phyloP scores from a whole-genome alignment of 352 stramenopile genomes.

The Peronospora farinosa region DNA sequence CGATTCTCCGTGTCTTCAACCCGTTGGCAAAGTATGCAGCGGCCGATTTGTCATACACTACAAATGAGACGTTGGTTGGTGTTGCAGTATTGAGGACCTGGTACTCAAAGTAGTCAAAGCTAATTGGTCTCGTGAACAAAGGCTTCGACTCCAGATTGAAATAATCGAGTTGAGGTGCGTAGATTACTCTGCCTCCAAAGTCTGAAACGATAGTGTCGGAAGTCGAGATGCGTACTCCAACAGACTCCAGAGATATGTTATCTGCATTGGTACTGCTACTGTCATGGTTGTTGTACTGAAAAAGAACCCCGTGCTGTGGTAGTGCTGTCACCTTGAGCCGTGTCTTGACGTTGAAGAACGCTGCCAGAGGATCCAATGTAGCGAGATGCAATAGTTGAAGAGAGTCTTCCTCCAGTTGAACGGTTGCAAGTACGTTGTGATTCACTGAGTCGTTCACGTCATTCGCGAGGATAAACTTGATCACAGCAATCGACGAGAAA shows the following conservation, averaged over 20 bases:
- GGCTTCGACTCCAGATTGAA: constrained; percentile 30
- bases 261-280: background rate
- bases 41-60: constrained; percentile 11
- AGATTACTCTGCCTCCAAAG: constrained; percentile 31
- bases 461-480: constrained; percentile 28
- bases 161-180: constrained; percentile 45
- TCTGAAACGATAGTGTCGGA: constrained; percentile 22
- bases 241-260: constrained; percentile 5
- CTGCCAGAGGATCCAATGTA: constrained; percentile 37
- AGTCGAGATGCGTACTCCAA: constrained; percentile 19
- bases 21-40: constrained; percentile 11
- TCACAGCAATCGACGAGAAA: constrained; percentile 21
- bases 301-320: constrained; percentile 42
- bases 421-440: constrained; percentile 7
- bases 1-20: constrained; percentile 25
- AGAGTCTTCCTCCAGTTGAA: constrained; percentile 56
- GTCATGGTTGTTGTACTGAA: constrained; percentile 33
- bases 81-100: constrained; percentile 13
- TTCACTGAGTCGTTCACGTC: constrained; percentile 3
- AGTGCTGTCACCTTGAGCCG: constrained; percentile 32
- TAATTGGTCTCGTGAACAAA: background rate
- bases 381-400: constrained; percentile 28
- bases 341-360: constrained; percentile 26
- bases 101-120: constrained; percentile 37
- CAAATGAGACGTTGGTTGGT: constrained; percentile 5